Conservation (phyloP, 140 eudicot species). For the Stevia rebaudiana region DNA sequence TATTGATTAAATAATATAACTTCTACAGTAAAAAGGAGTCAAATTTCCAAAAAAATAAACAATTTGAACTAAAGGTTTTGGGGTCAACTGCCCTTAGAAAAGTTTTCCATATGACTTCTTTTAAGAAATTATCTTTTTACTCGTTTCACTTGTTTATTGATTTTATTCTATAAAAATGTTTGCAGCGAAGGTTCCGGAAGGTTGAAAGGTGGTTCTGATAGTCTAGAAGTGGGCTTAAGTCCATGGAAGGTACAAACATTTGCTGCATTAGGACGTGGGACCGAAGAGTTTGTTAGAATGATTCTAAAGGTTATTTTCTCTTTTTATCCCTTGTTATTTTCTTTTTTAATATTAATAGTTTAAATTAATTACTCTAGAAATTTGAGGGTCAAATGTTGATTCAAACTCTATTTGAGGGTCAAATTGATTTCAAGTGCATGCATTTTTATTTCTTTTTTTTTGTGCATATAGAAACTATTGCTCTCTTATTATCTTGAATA, state of each 20-base stretch:
- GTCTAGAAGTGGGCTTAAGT: conserved; percentile 63
- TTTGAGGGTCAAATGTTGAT: conserved; percentile 11
- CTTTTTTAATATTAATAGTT: background rate
- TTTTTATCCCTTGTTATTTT: background rate
- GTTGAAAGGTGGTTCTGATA: conserved; percentile 28
- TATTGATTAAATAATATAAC: background rate
- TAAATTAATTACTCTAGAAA: background rate
- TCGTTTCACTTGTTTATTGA: conserved; percentile 2
- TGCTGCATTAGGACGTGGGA: conserved; percentile 69
- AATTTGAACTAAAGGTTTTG: background rate
- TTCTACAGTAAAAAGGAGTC: background rate
- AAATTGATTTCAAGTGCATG: background rate
- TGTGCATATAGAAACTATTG: background rate
- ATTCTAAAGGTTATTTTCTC: conserved; percentile 56
- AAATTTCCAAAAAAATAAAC: background rate
- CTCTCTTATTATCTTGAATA: background rate
- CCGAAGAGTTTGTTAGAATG: conserved; percentile 45
- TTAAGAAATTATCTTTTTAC: too few relatives aligned
- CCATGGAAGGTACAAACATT: conserved; percentile 64
- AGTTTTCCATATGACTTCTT: background rate
- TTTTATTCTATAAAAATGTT: conserved; percentile 17
- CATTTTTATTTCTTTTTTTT: background rate
- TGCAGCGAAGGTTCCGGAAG: conserved; percentile 53
- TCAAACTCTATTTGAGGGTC: conserved; percentile 10
- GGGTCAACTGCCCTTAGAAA: background rate